Percentiles rank a stretch among this genome's conserved stretches.
Conservation (phyloP, 768 basidiomycete genomes). For the Auricularia heimuer region DNA sequence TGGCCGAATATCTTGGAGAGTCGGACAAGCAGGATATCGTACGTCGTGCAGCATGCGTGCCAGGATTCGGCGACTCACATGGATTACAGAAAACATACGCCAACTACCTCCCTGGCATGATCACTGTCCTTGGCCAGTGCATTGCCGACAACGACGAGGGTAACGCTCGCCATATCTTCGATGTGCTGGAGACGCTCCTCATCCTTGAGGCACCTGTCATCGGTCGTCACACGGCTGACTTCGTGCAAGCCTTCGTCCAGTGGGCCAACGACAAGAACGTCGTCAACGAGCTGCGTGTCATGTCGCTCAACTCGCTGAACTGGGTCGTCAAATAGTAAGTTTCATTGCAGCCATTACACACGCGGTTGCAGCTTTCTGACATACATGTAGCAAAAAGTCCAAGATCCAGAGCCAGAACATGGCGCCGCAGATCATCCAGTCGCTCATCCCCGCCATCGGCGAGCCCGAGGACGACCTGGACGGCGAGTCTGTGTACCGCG, state of each 20-base stretch:
- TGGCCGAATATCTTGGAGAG: constrained; percentile 84
- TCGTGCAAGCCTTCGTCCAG: constrained; percentile 79
- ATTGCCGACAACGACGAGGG: constrained; percentile 72
- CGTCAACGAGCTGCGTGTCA: constrained; percentile 73
- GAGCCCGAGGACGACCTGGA: constrained; percentile 92
- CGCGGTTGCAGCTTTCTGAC: background rate
- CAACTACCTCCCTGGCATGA: constrained; percentile 74
- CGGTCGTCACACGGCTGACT: constrained; percentile 74
- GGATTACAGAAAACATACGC: constrained; percentile 71
- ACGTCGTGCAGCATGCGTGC: constrained; percentile 21
- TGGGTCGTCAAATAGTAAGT: constrained; percentile 94
- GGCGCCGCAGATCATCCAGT: constrained; percentile 76
- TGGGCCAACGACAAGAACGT: constrained; percentile 71
- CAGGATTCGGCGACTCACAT: background rate
- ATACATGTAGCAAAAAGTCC: constrained; percentile 72
- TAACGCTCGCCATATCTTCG: constrained; percentile 81
- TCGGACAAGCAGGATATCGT: constrained; percentile 86
- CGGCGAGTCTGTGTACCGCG: constrained; percentile 59
- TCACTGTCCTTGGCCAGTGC: constrained; percentile 76
- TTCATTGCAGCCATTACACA: background rate
- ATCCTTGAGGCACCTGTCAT: constrained; percentile 95
- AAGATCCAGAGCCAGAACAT: constrained; percentile 83
- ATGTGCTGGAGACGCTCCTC: constrained; percentile 90
- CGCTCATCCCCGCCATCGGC: constrained; percentile 87
- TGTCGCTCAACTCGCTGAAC: constrained; percentile 85